Evolutionary conservation across 495 filamentous ascomycete species (phyloP), one percentile per base, ranked within the genome.

Genomic region (Aspergillus affinis): DNA sequence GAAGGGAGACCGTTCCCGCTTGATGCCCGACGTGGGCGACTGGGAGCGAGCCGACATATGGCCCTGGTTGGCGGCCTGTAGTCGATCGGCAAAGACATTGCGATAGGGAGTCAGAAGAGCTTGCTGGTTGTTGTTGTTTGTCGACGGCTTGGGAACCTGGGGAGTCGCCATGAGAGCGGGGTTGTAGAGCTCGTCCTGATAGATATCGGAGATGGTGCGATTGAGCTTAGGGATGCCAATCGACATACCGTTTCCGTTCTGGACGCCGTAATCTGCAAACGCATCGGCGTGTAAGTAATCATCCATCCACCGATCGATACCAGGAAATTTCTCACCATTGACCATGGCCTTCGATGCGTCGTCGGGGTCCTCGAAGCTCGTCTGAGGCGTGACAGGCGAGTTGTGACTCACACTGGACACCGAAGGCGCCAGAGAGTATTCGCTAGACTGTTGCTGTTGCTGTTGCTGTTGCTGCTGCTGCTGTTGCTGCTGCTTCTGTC

Each of bases 111-210:
- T 64, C 73, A 81, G 61, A 73, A 78, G 30, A 65, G 70, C 61
- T 75, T 72, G 66, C 50, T 52, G 50, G 20, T 52, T 58, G 69
- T 75, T 68, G 48, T 65, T 47, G 46, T 55, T 48, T 2, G 23
- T 4, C 23, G 23, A 26, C 49, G 70, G 72, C 67, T 77, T 78
- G 65, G 64, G 66, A 63, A 65, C 73, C 65, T 69, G 83, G 48
- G 77, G 56, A 29, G 84, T 74, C 36, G 84, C 77, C 63, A 84
- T 82, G 70, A 84, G 75, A 57, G 77, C 73, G 8, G 90, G 87
- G 62, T 87, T 90, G 82, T 88, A 97, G 1, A 97, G 83, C 66
- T 94, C 91, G 70, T 97, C 93, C 66, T 86, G 80, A 65, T 89
- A 92, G 29, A 90, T 82, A 67, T 96, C 92, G 9, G 91, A 92